phyloP scores from a whole-genome alignment of 768 basidiomycete species.

The Pleurotus platypus region DNA sequence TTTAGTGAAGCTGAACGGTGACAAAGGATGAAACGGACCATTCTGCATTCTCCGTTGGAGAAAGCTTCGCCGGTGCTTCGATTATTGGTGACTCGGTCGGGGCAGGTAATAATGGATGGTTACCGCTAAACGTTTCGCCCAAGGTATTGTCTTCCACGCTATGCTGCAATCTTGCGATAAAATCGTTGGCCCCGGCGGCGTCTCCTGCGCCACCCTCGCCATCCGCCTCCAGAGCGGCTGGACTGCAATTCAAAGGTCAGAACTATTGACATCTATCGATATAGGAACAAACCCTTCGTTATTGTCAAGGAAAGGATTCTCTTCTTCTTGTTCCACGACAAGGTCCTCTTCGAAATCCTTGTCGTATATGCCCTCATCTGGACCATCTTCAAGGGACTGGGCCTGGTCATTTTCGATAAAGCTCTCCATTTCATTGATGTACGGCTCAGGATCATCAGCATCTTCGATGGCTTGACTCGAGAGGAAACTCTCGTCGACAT shows the following conservation, averaged over 20 bases:
- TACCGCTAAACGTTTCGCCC: too few species aligned
- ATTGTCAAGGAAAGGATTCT: conserved; percentile 4
- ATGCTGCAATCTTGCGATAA: too few species aligned
- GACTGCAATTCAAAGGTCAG: background rate
- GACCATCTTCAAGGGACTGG: conserved; percentile 27
- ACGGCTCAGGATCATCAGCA: conserved; percentile 27
- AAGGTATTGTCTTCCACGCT: too few species aligned
- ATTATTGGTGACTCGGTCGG: too few species aligned
- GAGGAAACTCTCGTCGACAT: conserved; percentile 52
- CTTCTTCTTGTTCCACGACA: conserved; percentile 20
- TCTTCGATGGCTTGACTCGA: conserved; percentile 37
- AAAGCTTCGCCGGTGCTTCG: too few species aligned
- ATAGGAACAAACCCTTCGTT: background rate
- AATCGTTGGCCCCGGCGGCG: too few species aligned
- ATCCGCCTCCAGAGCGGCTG: background rate
- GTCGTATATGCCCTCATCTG: conserved; percentile 21
- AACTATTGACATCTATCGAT: background rate
- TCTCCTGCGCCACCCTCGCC: too few species aligned
- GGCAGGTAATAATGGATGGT: too few species aligned
- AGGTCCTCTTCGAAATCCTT: conserved; percentile 19
- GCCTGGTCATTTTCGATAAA: conserved; percentile 28
- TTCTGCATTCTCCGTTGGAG: too few species aligned
- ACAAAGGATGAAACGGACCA: too few species aligned
- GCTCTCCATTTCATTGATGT: conserved; percentile 17
- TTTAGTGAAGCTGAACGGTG: too few species aligned